A percentile compares a stretch with the other conserved stretches of the same genome.
These are phyloP conservation scores for Mycena alexandri DNA, from an alignment of 768 basidiomycete genomes.

Conservation along the genomic window DNA sequence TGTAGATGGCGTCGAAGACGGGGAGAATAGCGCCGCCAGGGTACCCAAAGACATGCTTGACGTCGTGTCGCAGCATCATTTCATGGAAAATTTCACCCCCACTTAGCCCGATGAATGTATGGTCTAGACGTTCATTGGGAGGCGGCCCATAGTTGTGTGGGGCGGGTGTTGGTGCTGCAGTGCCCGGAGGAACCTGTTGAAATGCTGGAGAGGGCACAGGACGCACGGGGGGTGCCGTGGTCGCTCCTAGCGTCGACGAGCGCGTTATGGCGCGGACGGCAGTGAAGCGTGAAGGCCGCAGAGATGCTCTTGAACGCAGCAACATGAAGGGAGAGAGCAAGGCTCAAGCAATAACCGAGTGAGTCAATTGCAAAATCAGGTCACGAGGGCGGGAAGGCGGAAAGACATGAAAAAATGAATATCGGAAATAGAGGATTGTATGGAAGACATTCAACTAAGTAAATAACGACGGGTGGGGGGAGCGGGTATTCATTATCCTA, in stretches of 20 bases:
- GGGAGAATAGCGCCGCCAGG: slow-evolving; percentile 98
- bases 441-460: slow-evolving; percentile 39
- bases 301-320: slow-evolving; percentile 17
- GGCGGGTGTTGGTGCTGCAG: slow-evolving; percentile 46
- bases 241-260: slow-evolving; percentile 32
- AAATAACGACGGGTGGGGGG: slow-evolving; percentile 26
- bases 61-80: slow-evolving; percentile 98
- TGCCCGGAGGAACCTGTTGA: slow-evolving; percentile 61
- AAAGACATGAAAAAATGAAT: background rate
- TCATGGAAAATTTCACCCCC: slow-evolving; percentile 99
- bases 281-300: slow-evolving; percentile 33
- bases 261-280: slow-evolving; percentile 33
- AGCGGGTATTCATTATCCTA: slow-evolving; percentile 39
- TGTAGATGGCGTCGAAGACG: slow-evolving; percentile 99
- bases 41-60: slow-evolving; percentile 98
- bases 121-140: slow-evolving; percentile 71
- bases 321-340: slow-evolving; percentile 26
- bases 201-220: slow-evolving; percentile 43
- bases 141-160: slow-evolving; percentile 49
- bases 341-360: slow-evolving; percentile 7
- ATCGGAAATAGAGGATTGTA: slow-evolving; percentile 24
- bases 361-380: slow-evolving; percentile 18
- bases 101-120: slow-evolving; percentile 92
- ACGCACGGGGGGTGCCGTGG: slow-evolving; percentile 28
- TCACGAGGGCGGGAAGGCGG: slow-evolving; percentile 12